Evolutionary conservation across 495 filamentous ascomycete genomes (phyloP), one percentile per base, ranked within the genome.

Genomic region (Penicillium crystallinum): DNA sequence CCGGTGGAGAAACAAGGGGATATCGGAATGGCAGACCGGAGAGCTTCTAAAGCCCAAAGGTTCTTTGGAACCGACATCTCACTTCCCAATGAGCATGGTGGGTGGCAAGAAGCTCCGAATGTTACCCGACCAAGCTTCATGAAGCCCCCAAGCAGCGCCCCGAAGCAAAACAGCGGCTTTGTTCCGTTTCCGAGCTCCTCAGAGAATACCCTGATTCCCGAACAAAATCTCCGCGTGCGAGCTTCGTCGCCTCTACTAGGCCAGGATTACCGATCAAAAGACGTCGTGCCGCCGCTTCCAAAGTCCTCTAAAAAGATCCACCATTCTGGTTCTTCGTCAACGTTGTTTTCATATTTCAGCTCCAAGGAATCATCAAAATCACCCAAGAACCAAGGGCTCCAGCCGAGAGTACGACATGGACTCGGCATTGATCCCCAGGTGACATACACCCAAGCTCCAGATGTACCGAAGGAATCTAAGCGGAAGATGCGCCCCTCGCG

Each of bases 241-340:
- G 72, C 74, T 34, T 77, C 74, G 10, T 77, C 74, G 7, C 74
- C 74, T 27, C 45, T 75, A 35, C 54, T 77, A 15, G 70, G 72
- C 21, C 65, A 71, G 8, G 62, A 68, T 18, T 74, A 72, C 48
- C 62, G 51, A 21, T 61, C 64, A 6, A 52, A 64, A 38, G 60
- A 66, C 38, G 21, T 53, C 0, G 52, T 48, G 21, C 63, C 66
- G 18, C 56, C 67, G 4, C 36, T 68, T 19, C 63, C 63, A 0
- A 57, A 66, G 30, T 46, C 55, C 1, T 58, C 65, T 10, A 71
- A 68, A 40, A 69, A 65, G 33, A 15, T 72, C 12, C 72, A 71
- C 25, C 63, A 66, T 11, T 57, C 69, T 10, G 66, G 70, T 10
- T 77, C 74, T 9, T 66, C 68, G 0, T 67, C 67, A 10, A 61